These are phyloP conservation scores for Epichloe festucae DNA, from an alignment of 2,329 filamentous ascomycete species.

Conservation along the genomic window DNA sequence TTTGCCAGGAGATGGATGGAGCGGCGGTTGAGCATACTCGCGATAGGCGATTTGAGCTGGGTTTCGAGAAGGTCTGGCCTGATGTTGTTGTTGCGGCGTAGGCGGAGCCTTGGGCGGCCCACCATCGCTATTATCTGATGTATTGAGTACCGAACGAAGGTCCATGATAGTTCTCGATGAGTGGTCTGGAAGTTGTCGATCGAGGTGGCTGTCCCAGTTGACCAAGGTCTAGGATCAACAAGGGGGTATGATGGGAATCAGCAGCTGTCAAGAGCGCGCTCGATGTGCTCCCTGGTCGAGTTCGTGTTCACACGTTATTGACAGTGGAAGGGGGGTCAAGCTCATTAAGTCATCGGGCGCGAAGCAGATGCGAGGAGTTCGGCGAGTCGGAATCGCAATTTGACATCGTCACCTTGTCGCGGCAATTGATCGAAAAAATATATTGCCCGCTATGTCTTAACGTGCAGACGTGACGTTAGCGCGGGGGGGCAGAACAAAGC, in stretches of 20 bases:
- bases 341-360: constrained; percentile 6
- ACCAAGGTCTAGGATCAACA: neutral
- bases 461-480: constrained; percentile 1
- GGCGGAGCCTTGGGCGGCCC: constrained; percentile 20
- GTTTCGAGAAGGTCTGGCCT: constrained; percentile 23
- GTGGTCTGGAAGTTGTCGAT: neutral
- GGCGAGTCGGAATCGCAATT: constrained; percentile 11
- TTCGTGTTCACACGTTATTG: neutral
- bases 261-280: neutral
- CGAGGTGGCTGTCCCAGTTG: neutral
- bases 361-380: constrained; percentile 8
- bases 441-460: neutral
- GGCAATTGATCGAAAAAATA: neutral
- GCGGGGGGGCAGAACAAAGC: constrained; percentile 1
- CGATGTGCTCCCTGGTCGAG: neutral
- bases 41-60: constrained; percentile 34
- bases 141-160: constrained; percentile 41
- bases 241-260: neutral
- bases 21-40: constrained; percentile 30
- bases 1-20: constrained; percentile 35
- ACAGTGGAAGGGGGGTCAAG: neutral
- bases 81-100: constrained; percentile 18
- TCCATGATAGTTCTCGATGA: constrained; percentile 28
- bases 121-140: constrained; percentile 32
- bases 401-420: constrained; percentile 13